phyloP scores from a whole-genome alignment of 106 monocot genomes.

The Phalaenopsis equestris region DNA sequence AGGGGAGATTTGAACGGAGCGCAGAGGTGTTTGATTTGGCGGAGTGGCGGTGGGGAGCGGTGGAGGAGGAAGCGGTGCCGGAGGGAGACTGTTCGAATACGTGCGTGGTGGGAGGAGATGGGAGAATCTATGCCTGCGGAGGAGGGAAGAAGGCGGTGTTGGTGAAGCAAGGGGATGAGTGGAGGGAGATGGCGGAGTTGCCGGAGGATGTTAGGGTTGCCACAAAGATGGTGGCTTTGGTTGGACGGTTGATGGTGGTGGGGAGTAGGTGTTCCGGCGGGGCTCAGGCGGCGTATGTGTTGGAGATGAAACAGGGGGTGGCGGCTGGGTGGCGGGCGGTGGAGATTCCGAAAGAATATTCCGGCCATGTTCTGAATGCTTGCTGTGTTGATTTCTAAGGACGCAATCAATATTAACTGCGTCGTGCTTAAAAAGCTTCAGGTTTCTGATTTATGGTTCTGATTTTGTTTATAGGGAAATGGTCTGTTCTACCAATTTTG shows the following conservation, averaged over 20 bases:
- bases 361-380: conserved; percentile 25
- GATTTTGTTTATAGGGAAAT: neutral
- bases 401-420: neutral
- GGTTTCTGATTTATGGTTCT: neutral
- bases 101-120: conserved; percentile 23
- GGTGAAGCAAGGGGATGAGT: conserved; percentile 21
- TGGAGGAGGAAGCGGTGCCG: conserved; percentile 32
- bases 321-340: conserved; percentile 16
- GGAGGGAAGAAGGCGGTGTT: conserved; percentile 19
- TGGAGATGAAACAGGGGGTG: conserved; percentile 2
- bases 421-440: neutral
- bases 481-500: too few relatives aligned
- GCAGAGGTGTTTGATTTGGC: conserved; percentile 22
- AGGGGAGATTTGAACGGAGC: conserved; percentile 25
- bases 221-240: conserved; percentile 13
- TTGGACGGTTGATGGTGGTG: conserved; percentile 17
- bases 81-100: conserved; percentile 15
- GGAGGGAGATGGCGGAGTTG: conserved; percentile 30
- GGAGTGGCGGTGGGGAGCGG: conserved; percentile 19
- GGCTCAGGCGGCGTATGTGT: conserved; percentile 14
- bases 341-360: conserved; percentile 23
- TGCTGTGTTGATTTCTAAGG: conserved; percentile 15
- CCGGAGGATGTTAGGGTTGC: conserved; percentile 27
- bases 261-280: conserved; percentile 24
- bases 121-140: conserved; percentile 28